Percentiles rank a stretch among this genome's conserved stretches.
These are phyloP conservation scores for Wallacemonas sp. DNA, from an alignment of 208 protist species.

Conservation along the genomic window DNA sequence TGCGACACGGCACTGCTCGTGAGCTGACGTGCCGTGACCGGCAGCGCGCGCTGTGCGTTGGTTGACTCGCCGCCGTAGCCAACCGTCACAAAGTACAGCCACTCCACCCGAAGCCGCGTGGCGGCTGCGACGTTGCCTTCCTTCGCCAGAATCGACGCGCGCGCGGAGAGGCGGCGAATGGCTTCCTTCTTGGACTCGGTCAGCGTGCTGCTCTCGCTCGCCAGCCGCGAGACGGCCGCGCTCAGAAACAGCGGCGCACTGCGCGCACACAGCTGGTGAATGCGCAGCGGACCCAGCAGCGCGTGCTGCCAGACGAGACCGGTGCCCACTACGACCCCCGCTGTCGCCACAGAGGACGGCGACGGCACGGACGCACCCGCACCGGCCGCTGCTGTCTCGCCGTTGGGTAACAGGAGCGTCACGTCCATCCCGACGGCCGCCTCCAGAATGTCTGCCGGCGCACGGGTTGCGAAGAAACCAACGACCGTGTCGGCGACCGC, in stretches of 20 bases:
- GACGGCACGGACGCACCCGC: neutral
- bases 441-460: conserved; percentile 13
- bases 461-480: conserved; percentile 2
- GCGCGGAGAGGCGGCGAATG: conserved; percentile 16
- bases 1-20: neutral
- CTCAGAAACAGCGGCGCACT: conserved; percentile 36
- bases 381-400: neutral
- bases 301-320: conserved; percentile 14
- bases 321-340: neutral
- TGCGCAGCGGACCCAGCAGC: conserved; percentile 30
- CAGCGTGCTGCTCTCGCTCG: neutral
- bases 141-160: conserved; percentile 15
- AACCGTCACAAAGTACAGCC: conserved; percentile 40
- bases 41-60: conserved; percentile 7
- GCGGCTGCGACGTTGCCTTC: conserved; percentile 14
- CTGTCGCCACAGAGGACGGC: neutral
- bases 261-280: conserved; percentile 19
- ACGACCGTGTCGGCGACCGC: conserved; percentile 19
- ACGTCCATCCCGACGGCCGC: neutral
- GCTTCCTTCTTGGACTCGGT: conserved; percentile 17
- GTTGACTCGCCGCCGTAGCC: conserved; percentile 16
- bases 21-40: conserved; percentile 12
- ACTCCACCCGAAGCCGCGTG: conserved; percentile 23
- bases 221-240: conserved; percentile 23
- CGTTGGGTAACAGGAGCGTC: neutral